These are phyloP conservation scores for Melastoma malabathricum DNA, from an alignment of 345 rosid genomes.

Conservation along the genomic window DNA sequence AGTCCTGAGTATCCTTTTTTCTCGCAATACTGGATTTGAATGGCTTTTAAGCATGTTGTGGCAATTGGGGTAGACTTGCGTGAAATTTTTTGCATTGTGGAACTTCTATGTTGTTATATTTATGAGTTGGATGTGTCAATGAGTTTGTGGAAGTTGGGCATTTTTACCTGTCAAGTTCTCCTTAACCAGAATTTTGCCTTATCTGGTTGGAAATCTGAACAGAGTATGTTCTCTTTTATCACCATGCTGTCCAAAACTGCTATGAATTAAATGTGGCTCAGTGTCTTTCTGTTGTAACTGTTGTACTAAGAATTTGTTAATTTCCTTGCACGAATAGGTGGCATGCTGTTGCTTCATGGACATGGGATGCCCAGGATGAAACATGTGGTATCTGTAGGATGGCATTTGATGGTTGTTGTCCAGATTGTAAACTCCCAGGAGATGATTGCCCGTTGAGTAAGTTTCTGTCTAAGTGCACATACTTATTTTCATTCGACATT, in stretches of 20 bases:
- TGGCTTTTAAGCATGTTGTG: no score
- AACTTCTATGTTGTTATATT: neutral
- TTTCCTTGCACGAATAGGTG: slow-evolving; percentile 28
- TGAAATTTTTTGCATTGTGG: no score
- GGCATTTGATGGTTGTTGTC: slow-evolving; percentile 96
- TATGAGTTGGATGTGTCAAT: neutral
- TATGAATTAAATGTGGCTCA: neutral
- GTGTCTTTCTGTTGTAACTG: neutral
- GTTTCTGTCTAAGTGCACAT: slow-evolving; percentile 4
- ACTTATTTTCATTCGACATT: neutral
- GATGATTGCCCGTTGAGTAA: slow-evolving; percentile 89
- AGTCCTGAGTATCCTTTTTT: slow-evolving; percentile 46
- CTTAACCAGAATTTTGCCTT: slow-evolving; percentile 3
- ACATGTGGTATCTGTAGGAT: slow-evolving; percentile 93
- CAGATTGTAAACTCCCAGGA: slow-evolving; percentile 83
- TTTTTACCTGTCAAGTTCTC: slow-evolving; percentile 1
- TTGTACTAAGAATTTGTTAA: neutral
- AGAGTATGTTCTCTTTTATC: slow-evolving; percentile 1
- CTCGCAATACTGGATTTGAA: neutral
- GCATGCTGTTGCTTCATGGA: slow-evolving; percentile 96
- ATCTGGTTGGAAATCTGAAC: neutral
- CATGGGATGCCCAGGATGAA: slow-evolving; percentile 96
- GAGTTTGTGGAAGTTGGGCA: neutral
- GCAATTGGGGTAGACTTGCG: no score
- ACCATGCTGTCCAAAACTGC: neutral